A percentile compares a stretch with the other conserved stretches of the same genome.
Evolutionary conservation across 2,329 filamentous ascomycete genomes (phyloP).

Genomic region (Talaromyces sp.): DNA sequence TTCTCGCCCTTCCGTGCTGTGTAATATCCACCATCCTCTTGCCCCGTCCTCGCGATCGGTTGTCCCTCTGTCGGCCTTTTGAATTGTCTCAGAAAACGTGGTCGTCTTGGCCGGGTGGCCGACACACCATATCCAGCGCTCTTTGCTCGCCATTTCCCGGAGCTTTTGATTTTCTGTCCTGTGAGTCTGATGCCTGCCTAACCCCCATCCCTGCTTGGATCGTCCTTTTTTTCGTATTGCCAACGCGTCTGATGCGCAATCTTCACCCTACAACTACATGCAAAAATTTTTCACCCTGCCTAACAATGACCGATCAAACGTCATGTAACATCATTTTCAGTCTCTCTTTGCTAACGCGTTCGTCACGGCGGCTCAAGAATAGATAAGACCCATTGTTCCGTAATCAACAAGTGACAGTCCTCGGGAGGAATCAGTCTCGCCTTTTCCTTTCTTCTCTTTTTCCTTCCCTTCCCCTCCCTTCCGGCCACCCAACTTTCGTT

Average conservation of each 20-base stretch:
- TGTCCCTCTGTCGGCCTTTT: neutral
- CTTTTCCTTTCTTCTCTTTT: slow-evolving; percentile 19
- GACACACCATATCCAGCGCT: neutral
- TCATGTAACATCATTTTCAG: neutral
- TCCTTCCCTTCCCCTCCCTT: slow-evolving; percentile 21
- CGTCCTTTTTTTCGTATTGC: neutral
- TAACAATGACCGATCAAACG: neutral
- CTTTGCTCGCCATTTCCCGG: neutral
- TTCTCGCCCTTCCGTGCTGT: neutral
- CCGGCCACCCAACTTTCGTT: slow-evolving; percentile 17
- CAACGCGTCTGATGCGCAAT: neutral
- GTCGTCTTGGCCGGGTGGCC: neutral
- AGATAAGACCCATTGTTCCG: neutral
- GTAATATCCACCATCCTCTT: neutral
- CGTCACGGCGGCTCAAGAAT: neutral
- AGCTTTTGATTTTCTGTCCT: neutral
- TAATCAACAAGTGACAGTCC: neutral
- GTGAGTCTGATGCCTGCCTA: neutral
- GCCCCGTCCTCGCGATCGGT: neutral
- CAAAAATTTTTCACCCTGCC: neutral
- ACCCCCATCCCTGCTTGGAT: neutral
- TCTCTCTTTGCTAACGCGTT: neutral
- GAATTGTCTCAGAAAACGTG: neutral
- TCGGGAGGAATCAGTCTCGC: neutral
- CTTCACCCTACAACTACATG: neutral